Conservation (phyloP, 1,284 basidiomycete species). For the Apiotrichum mycotoxinovorans region DNA sequence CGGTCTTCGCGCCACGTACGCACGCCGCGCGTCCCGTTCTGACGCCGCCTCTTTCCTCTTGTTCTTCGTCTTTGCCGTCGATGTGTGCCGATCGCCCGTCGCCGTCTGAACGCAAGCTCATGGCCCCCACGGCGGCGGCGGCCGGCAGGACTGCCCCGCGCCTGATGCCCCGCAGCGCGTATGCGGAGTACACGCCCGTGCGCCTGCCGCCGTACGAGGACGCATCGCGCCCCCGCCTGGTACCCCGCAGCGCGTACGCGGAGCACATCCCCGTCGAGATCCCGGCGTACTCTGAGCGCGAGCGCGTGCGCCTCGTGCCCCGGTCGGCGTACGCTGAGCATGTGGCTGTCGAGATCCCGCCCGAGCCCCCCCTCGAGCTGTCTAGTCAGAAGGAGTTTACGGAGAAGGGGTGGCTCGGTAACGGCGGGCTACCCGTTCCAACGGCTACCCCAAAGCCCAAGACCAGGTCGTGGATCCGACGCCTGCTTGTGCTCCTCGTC, state of each 20-base stretch:
- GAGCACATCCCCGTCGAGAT: neutral
- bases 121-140: neutral
- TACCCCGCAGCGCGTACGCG: neutral
- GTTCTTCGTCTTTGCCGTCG: neutral
- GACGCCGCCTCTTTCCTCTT: neutral
- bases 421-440: neutral
- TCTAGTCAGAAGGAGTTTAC: neutral
- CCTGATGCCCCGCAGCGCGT: neutral
- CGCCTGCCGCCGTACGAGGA: neutral
- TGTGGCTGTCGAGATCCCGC: neutral
- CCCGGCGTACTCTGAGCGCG: neutral
- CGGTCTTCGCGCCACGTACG: neutral
- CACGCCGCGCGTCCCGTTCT: neutral
- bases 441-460: neutral
- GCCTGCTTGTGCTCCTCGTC: neutral
- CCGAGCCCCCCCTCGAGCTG: neutral
- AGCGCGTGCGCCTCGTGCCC: neutral
- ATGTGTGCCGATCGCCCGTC: constrained; percentile 1
- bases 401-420: neutral
- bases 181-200: neutral
- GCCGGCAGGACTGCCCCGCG: neutral
- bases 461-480: neutral
- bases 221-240: neutral
- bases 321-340: neutral
- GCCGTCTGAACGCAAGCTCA: neutral